phyloP scores from a whole-genome alignment of 768 basidiomycete species.

The Boletus sp. region DNA sequence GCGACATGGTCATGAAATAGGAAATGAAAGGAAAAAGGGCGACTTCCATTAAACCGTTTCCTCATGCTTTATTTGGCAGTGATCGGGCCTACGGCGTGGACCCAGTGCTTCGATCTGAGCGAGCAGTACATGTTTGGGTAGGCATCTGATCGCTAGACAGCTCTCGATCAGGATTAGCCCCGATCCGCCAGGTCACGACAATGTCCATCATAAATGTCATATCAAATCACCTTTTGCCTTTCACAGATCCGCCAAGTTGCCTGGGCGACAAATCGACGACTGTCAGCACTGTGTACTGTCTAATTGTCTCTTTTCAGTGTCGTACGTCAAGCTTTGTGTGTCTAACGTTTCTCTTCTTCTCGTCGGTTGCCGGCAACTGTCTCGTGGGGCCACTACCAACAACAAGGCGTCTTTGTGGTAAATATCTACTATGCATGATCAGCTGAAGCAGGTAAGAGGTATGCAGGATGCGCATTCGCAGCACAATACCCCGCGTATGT shows the following conservation, averaged over 20 bases:
- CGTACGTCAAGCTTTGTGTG: neutral
- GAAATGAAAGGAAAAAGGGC: no score
- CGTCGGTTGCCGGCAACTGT: neutral
- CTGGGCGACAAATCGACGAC: conserved; percentile 3
- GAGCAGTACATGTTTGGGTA: no score
- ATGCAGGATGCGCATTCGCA: conserved; percentile 2
- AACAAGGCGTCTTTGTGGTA: neutral
- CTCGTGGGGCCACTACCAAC: conserved; percentile 1
- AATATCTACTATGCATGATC: neutral
- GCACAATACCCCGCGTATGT: conserved; percentile 18
- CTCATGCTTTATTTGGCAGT: no score
- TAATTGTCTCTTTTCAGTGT: neutral
- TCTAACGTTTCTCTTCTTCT: neutral
- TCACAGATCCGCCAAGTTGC: neutral
- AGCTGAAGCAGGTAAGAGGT: neutral
- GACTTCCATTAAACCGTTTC: no score
- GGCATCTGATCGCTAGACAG: no score
- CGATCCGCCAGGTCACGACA: no score
- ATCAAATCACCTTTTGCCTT: neutral
- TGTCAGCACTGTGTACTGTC: conserved; percentile 1
- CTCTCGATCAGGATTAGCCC: no score
- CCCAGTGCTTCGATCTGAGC: no score
- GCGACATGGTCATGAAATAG: no score
- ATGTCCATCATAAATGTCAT: neutral
- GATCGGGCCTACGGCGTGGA: no score